Evolutionary conservation across 75 land plant genomes (phyloP), one percentile per base, ranked within the genome.

Genomic region (Selaginella tamariscina): DNA sequence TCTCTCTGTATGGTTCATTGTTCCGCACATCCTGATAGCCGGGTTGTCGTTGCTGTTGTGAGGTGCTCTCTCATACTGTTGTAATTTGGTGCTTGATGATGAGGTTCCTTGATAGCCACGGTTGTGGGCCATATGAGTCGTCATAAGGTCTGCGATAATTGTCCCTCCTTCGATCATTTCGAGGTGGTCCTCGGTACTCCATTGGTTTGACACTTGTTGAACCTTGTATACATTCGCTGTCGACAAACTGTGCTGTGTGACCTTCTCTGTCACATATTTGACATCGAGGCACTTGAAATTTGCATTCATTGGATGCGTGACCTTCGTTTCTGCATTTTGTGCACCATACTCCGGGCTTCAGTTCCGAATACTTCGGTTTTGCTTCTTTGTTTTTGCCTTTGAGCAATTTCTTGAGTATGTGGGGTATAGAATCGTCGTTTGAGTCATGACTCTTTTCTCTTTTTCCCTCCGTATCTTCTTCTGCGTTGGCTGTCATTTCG

Each of bases 261-360:
- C 49, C 49, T 39, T 39, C 49, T 39, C 49, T 39, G 49, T 39
- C 49, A 39, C 49, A 39, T 39, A 39, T 39, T 39, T 39, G 49
- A 15, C 49, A 39, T 39, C 49, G 49, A 39, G 49, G 49, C 15
- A 39, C 49, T 39, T 39, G 49, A 39, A 39, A 39, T 39, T 15
- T 39, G 49, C 49, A 39, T 39, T 39, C 49, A 39, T 39, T 39
- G 49, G 49, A 39, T 39, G 49, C 49, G 15, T 39, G 49, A 39
- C 49, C 49, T 39, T 39, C 49, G 49, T 5, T 39, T 39, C 15
- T 39, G 49, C 49, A 39, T 39, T 39, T 39, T 15, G 49, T 39
- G 49, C 11, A 39, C 49, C 49, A 39, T 5, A 39, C 49, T 39
- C 49, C 49, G 49, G 49, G 49, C 15, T 39, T 39, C 49, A 39